Evolutionary conservation across 2,329 filamentous ascomycete species (phyloP), one percentile per base, ranked within the genome.

Genomic region (Cordyceps cateniannulata): DNA sequence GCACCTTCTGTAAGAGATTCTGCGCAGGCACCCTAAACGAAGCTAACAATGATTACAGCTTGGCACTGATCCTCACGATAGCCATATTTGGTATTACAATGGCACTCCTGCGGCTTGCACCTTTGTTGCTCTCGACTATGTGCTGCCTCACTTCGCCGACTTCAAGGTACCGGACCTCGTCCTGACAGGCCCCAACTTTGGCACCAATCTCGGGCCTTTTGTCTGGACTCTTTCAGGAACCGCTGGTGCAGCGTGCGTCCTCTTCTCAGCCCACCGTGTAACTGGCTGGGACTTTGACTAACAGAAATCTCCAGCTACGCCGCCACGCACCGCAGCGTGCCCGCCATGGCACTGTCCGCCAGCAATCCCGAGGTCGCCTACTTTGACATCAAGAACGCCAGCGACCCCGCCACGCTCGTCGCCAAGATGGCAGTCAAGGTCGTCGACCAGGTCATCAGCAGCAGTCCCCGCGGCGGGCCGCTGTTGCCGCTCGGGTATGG

Each of bases 21-120:
- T n/a, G 9, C 9, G n/a, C 18, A 9, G 20, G 42, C 18, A 22
- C 18, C n/a, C 22, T 14, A 10, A 9, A 12, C 27, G 2, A n/a
- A 48, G 10, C 24, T 9, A 32, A 52, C 55, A 32, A 59, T 40
- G 16, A 7, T 38, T 18, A 22, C 55, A 71, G 69, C 62, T 71
- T 24, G 82, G 83, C 50, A 73, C 71, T 18, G 81, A 84, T 64
- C 81, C 80, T 14, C 67, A 69, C 22, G 79, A 85, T 61, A 72
- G 72, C 57, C 76, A 82, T 62, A 82, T 85, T 64, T 85, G 80
- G 80, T 85, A 85, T 67, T 85, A 84, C 70, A 82, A 85, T 58
- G 82, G 82, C 24, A 85, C 82, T 0, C 81, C 83, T 0, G 80
- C 80, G 0, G 78, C 81, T 0, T 81, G 79, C 65, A 81, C 80